A percentile compares a stretch with the other conserved stretches of the same genome.
Conservation (phyloP, 2,329 filamentous ascomycete species). For the Fusarium virguliforme region DNA sequence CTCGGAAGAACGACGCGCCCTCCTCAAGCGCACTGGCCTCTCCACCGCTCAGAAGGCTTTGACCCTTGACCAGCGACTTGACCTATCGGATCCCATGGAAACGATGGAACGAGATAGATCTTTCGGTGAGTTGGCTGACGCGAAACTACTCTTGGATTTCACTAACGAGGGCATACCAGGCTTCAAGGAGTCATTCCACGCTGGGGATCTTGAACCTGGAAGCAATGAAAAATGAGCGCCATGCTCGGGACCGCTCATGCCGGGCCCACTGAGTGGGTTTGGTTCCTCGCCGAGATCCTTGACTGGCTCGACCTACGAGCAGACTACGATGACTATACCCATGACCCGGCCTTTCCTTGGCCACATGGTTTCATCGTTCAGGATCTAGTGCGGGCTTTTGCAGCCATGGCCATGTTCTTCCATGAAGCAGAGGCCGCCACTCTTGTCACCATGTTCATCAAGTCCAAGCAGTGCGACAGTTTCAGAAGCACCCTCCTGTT, state of each 20-base stretch:
- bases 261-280: constrained; percentile 46
- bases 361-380: constrained; percentile 49
- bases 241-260: constrained; percentile 36
- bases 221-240: constrained; percentile 34
- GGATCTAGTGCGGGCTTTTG: constrained; percentile 49
- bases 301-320: constrained; percentile 45
- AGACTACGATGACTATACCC: constrained; percentile 35
- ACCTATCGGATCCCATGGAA: constrained; percentile 36
- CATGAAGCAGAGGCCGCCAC: constrained; percentile 26
- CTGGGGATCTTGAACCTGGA: constrained; percentile 50
- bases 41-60: constrained; percentile 3
- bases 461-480: constrained; percentile 32
- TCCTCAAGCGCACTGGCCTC: constrained; percentile 37
- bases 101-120: constrained; percentile 50
- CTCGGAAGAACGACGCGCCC: not conserved
- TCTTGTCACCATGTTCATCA: constrained; percentile 40
- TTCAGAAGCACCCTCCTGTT: constrained; percentile 46
- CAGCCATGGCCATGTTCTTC: constrained; percentile 51
- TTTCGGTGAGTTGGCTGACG: constrained; percentile 29
- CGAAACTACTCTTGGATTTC: rapidly evolving
- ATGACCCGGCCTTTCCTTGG: constrained; percentile 43
- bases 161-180: constrained; percentile 10
- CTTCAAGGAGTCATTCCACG: constrained; percentile 51
- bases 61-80: constrained; percentile 20
- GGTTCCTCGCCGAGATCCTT: constrained; percentile 44